These are phyloP conservation scores for Fusarium clavum DNA, from an alignment of 2,329 filamentous ascomycete species.

Conservation along the genomic window DNA sequence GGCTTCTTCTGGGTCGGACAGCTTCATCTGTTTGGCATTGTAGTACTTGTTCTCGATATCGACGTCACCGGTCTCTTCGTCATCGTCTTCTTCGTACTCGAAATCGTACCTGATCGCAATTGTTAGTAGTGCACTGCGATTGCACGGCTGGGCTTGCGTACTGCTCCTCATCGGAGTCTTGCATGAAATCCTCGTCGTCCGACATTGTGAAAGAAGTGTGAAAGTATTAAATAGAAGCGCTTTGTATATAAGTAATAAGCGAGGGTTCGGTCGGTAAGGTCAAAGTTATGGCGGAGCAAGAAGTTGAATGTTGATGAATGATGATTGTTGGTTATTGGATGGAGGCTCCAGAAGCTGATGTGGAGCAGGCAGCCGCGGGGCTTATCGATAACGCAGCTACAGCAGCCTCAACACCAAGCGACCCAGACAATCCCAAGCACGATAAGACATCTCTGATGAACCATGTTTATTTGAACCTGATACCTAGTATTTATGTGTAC, in stretches of 20 bases:
- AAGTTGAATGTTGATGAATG: conserved; percentile 23
- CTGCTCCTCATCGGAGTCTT: conserved; percentile 62
- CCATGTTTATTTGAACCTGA: too few species aligned
- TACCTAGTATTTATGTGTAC: too few species aligned
- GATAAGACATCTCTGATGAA: too few species aligned
- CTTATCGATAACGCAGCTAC: conserved; percentile 41
- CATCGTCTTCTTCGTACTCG: conserved; percentile 94
- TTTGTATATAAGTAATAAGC: not conserved
- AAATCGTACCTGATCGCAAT: conserved; percentile 79
- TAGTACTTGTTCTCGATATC: conserved; percentile 99
- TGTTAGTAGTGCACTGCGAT: conserved; percentile 24
- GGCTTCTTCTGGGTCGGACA: conserved; percentile 85
- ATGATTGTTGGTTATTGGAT: conserved; percentile 17
- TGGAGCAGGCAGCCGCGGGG: conserved; percentile 43
- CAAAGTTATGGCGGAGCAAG: not conserved
- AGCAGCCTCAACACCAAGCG: not conserved
- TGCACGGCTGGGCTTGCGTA: conserved; percentile 37
- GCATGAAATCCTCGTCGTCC: conserved; percentile 64
- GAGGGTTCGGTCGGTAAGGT: not conserved
- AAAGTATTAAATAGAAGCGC: not conserved
- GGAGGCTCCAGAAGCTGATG: conserved; percentile 28
- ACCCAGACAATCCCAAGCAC: too few species aligned
- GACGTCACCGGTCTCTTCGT: conserved; percentile 87
- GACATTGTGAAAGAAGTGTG: conserved; percentile 55
- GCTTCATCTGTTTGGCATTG: conserved; percentile 97